Percentiles rank a stretch among this genome's conserved stretches.
Conservation (phyloP, 129 eudicot species). For the Tanacetum coccineum region DNA sequence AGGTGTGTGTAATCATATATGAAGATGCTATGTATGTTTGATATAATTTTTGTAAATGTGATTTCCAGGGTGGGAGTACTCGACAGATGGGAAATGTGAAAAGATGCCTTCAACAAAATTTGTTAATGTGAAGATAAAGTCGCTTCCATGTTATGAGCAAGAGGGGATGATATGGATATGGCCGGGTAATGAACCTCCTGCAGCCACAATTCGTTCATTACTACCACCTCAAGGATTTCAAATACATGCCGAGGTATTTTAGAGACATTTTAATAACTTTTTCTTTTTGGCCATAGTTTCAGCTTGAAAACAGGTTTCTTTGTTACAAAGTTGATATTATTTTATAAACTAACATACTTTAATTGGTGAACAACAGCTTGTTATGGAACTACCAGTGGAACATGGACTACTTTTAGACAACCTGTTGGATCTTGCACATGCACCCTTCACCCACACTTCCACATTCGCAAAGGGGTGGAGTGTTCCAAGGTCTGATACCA, state of each 20-base stretch:
- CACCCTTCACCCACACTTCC: conserved; percentile 89
- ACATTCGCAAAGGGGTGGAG: conserved; percentile 95
- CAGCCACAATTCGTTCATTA: conserved; percentile 61
- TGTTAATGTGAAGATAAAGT: conserved; percentile 62
- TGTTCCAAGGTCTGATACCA: conserved; percentile 57
- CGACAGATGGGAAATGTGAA: conserved; percentile 84
- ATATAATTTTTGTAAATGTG: neutral
- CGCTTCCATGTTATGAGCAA: conserved; percentile 77
- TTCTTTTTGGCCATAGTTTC: neutral
- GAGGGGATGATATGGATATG: conserved; percentile 92
- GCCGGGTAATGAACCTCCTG: conserved; percentile 86
- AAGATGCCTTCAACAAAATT: conserved; percentile 90
- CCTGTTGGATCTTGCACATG: conserved; percentile 91
- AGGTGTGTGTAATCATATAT: neutral
- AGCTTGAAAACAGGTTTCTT: neutral
- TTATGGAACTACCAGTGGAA: conserved; percentile 93
- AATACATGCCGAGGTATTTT: conserved; percentile 82
- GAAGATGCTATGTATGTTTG: neutral
- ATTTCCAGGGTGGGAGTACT: conserved; percentile 78
- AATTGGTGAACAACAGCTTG: conserved; percentile 39
- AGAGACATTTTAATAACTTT: neutral
- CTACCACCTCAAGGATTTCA: conserved; percentile 74
- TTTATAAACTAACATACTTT: neutral
- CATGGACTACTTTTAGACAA: conserved; percentile 87
- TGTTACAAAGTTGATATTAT: neutral